Evolutionary conservation across 2,329 filamentous ascomycete genomes (phyloP), one percentile per base, ranked within the genome.

Genomic region (Passalora sequoiae): DNA sequence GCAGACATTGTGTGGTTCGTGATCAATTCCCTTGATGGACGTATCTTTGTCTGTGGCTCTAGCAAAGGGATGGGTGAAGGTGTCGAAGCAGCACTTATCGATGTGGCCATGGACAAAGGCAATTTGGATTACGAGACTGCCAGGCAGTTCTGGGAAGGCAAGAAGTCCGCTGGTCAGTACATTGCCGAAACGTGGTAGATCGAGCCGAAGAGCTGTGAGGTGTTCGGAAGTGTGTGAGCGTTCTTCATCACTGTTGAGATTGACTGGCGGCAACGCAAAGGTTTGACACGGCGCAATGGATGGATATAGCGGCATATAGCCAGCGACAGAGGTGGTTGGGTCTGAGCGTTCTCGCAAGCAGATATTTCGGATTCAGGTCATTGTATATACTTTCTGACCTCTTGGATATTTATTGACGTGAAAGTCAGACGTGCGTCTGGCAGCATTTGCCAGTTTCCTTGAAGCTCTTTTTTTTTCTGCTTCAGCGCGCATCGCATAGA

Each of bases 1-100:
- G 87, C 89, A 1, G 92, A 97, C 61, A 77, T 97, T n/a, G 91
- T 97, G 12, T 98, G 92, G 92, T 94, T 88, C 65, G 89, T 97
- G 52, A 86, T 94, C 73, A 97, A 97, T 65, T 82, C 89, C 2
- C 75, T 97, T n/a, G 92, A 98, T 60, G 92, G 92, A 1, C 82
- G 92, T 40, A 82, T 97, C 40, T 98, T 98, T 63, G 92, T 98
- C 46, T 98, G 92, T 65, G 92, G 92, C 38, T 94, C 86, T 67
- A 89, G 82, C 60, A 89, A 87, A 70, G 92, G 92, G 44, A 98
- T 98, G 92, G 92, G 92, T 47, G 92, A 97, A 66, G 92, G 92
- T 32, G 92, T 98, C 3, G 86, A 97, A 64, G 76, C 81, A 35
- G 86, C 91, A 0, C 74, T 98, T 10, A 74, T 96, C 19, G 86